Evolutionary conservation across 768 basidiomycete genomes (phyloP), one percentile per base, ranked within the genome.

Genomic region (Tricholoma terreum): DNA sequence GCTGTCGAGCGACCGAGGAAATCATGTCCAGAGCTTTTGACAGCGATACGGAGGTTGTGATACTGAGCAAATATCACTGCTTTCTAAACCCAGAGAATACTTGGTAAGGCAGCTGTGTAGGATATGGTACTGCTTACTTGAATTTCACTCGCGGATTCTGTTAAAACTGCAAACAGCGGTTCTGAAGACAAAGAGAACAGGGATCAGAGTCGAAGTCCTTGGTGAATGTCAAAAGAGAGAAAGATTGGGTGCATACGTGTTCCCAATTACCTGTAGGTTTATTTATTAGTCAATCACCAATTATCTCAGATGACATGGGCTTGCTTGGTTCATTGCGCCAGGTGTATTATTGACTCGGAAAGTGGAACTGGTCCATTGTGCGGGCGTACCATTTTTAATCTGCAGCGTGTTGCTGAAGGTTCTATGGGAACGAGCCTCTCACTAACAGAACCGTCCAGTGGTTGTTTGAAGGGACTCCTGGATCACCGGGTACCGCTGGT

Each of bases 21-120:
- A 27, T 75, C 74, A 54, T 75, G 74, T 4, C 74, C 73, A 10
- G 65, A 66, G 11, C 67, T 62, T 55, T 73, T 73, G 57, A 75
- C 61, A 5, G 57, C 67, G 11, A 74, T 50, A 8, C 71, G 70
- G 22, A 75, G 63, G 36, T 71, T 67, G 38, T 73, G 56, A 9
- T 46, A 42, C 19, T 38, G 50, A 1, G 72, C 65, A 55, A 75
- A 75, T 19, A 40, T 57, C 15, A 75, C 65, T 21, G 69, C 71
- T 2, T 61, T 63, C 71, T 72, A 30, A 33, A 19, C 6, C 6
- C 24, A 27, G 24, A 27, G 24, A 27, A 27, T 27, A 27, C 6
- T 27, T 27, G 24, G 6, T 27, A 27, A 27, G 24, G 24, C 24
- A 27, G 24, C 24, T 27, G 24, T 6, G 24, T 27, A 27, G 6